A percentile compares a stretch with the other conserved stretches of the same genome.
Conservation (phyloP, 2,329 filamentous ascomycete species). For the Aspergillus terreus region DNA sequence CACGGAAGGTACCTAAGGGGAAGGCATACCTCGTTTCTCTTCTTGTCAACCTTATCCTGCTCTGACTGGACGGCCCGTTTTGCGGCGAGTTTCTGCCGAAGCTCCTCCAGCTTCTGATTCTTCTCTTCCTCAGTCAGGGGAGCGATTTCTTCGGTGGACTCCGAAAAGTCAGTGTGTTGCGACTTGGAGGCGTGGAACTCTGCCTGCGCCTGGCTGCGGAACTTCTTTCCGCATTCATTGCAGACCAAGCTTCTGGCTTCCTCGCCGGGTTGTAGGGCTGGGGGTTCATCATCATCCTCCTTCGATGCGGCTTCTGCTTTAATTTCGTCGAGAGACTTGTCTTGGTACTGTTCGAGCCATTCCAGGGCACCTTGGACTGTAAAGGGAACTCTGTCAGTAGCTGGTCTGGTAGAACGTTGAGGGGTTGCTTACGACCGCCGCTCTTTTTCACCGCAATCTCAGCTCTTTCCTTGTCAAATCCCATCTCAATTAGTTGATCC, state of each 20-base stretch:
- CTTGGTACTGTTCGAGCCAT: conserved; percentile 90
- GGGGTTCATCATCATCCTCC: conserved; percentile 56
- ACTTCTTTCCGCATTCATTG: conserved; percentile 91
- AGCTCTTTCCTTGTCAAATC: conserved; percentile 78
- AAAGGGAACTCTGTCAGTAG: conserved; percentile 8
- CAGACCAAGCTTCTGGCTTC: conserved; percentile 79
- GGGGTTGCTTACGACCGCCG: conserved; percentile 63
- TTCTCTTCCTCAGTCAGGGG: conserved; percentile 91
- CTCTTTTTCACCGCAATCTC: conserved; percentile 80
- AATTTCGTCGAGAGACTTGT: conserved; percentile 81
- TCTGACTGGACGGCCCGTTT: conserved; percentile 68
- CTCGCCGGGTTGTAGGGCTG: conserved; percentile 66
- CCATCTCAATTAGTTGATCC: conserved; percentile 62
- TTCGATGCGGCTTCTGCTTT: conserved; percentile 50
- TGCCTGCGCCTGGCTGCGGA: conserved; percentile 75
- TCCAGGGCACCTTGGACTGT: conserved; percentile 83
- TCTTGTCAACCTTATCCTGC: conserved; percentile 75
- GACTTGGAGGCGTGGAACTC: conserved; percentile 90
- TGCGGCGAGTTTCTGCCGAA: conserved; percentile 66
- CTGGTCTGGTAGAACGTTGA: neutral
- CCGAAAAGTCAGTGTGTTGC: conserved; percentile 85
- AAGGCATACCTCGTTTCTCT: conserved; percentile 70
- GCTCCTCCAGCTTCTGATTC: conserved; percentile 70
- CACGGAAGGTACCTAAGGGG: neutral
- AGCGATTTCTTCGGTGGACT: conserved; percentile 88